Evolutionary conservation across 1,284 basidiomycete species (phyloP).

Genomic region (Ganoderma resinaceum): DNA sequence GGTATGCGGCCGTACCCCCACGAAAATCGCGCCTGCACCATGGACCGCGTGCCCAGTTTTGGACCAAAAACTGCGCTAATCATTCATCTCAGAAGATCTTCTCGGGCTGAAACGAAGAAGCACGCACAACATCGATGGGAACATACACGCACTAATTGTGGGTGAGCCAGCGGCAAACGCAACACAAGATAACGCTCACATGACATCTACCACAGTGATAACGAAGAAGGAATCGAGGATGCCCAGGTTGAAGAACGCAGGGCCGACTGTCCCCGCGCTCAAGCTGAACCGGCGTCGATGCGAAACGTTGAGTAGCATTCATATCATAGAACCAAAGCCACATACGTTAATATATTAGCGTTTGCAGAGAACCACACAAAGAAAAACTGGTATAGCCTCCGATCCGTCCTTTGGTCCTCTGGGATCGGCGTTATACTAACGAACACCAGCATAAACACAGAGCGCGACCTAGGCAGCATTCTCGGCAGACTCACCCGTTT

Average conservation of each 20-base stretch:
- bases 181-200: slow-evolving; percentile 47
- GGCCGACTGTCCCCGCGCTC: slow-evolving; percentile 64
- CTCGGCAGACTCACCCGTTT: slow-evolving; percentile 34
- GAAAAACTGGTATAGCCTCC: slow-evolving; percentile 67
- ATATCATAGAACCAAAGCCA: slow-evolving; percentile 7
- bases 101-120: background rate
- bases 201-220: slow-evolving; percentile 59
- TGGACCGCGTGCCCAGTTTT: slow-evolving; percentile 65
- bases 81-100: background rate
- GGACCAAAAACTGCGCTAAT: slow-evolving; percentile 62
- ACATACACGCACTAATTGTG: slow-evolving; percentile 31
- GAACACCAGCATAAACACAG: background rate
- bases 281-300: slow-evolving; percentile 42
- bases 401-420: slow-evolving; percentile 53
- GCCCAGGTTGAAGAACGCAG: slow-evolving; percentile 63
- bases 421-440: slow-evolving; percentile 60
- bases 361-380: slow-evolving; percentile 73
- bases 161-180: slow-evolving; percentile 12
- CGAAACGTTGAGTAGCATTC: background rate
- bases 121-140: slow-evolving; percentile 63
- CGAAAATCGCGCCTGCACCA: slow-evolving; percentile 67
- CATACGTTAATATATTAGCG: slow-evolving; percentile 63
- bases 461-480: background rate
- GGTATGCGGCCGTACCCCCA: slow-evolving; percentile 47
- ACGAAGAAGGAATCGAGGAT: slow-evolving; percentile 58